phyloP scores from a whole-genome alignment of 2,329 filamentous ascomycete species.

The Penicillium sp. region DNA sequence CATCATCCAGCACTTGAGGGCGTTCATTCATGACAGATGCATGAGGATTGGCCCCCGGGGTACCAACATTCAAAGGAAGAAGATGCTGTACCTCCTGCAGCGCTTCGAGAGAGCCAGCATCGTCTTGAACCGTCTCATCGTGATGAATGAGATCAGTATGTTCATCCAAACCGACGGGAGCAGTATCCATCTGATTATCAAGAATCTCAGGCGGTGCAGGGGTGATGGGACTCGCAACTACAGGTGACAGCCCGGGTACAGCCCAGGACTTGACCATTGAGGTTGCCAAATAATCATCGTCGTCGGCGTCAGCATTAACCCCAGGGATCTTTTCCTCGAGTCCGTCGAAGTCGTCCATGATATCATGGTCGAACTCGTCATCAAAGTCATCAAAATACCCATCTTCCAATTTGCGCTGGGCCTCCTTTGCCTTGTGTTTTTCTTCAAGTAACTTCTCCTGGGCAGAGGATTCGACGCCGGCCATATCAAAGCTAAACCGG shows the following conservation, averaged over 20 bases:
- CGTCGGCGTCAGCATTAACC: conserved; percentile 50
- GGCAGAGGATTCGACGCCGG: conserved; percentile 57
- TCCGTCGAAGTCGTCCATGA: conserved; percentile 46
- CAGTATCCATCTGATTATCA: conserved; percentile 1
- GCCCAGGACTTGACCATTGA: conserved; percentile 38
- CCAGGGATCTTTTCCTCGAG: conserved; percentile 53
- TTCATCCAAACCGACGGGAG: neutral
- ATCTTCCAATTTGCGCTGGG: conserved; percentile 41
- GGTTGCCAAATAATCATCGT: conserved; percentile 38
- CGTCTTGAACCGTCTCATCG: neutral
- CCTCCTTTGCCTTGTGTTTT: conserved; percentile 59
- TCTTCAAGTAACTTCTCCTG: conserved; percentile 67
- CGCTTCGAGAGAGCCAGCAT: neutral
- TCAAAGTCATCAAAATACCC: conserved; percentile 45
- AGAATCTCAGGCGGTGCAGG: conserved; percentile 23
- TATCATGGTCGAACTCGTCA: conserved; percentile 49
- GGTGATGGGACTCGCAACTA: conserved; percentile 37
- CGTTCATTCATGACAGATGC: conserved; percentile 1
- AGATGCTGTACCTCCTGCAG: neutral
- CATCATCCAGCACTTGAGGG: conserved; percentile 19
- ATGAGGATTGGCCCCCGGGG: neutral
- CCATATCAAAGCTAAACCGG: conserved; percentile 67
- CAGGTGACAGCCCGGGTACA: conserved; percentile 39
- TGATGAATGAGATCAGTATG: neutral
- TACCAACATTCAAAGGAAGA: neutral